Percentiles rank a stretch among this genome's conserved stretches.
Conservation (phyloP, 176 grass and related monocot genomes). For the Carex kokanica region DNA sequence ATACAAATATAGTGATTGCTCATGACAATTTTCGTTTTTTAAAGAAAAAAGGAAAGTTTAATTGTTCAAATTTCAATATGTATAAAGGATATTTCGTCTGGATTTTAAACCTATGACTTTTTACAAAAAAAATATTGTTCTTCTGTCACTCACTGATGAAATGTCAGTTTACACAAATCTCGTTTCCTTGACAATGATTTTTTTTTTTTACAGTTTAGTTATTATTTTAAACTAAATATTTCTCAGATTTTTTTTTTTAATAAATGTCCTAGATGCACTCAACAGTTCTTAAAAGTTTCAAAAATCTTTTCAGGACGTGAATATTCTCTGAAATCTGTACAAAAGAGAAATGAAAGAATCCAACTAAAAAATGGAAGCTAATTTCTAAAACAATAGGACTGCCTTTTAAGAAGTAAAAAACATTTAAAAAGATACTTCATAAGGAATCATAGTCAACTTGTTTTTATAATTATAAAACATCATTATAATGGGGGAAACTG, state of each 20-base stretch:
- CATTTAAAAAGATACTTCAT: not conserved
- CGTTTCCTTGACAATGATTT: not conserved
- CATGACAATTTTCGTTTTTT: not conserved
- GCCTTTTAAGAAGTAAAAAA: not conserved
- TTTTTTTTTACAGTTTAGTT: not conserved
- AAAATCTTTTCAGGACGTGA: too few species aligned
- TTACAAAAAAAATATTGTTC: too few species aligned
- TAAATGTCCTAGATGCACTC: not conserved
- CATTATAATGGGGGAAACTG: not conserved
- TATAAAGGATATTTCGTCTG: too few species aligned
- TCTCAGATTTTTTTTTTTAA: not conserved
- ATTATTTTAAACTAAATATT: not conserved
- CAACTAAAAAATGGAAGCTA: too few species aligned
- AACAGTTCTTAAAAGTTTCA: too few species aligned
- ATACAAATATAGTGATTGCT: not conserved
- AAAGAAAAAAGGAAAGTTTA: too few species aligned
- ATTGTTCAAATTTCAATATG: too few species aligned
- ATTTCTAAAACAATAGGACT: not conserved
- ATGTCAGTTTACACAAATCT: too few species aligned
- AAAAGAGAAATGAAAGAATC: too few species aligned
- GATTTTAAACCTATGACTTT: too few species aligned
- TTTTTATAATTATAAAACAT: not conserved
- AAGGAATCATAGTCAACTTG: not conserved
- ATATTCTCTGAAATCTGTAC: too few species aligned
- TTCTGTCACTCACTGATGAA: too few species aligned